Evolutionary conservation across 169 alveolate genomes (phyloP), one percentile per base, ranked within the genome.

Genomic region (Cryptosporidium muris): DNA sequence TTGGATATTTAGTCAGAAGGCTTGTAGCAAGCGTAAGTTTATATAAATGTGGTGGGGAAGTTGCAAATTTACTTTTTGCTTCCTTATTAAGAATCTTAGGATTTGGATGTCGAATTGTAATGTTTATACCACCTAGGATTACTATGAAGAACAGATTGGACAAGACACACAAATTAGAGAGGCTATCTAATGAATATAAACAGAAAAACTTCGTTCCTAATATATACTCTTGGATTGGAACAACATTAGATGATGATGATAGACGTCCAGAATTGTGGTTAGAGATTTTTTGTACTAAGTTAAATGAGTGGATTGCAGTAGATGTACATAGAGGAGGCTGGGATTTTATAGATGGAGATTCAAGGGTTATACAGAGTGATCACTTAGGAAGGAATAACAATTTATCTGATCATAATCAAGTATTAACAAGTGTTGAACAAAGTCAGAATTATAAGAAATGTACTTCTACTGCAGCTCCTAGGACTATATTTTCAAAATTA

Each of bases 251-350:
- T 54, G 45, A 54, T 51, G 60, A 74, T 51, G 67, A 74, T 43
- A 74, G 85, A 51, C 54, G 85, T 6, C 65, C 85, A 25, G 85
- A 74, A 34, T 43, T 74, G 25, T 74, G 85, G 85, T 66, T 74
- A 12, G 85, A 74, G 62, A 43, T 58, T 3, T 74, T 74, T 40
- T 66, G 60, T 36, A 66, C 85, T 5, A 74, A 36, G n/a, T 60
- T 74, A 12, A 74, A 58, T 42, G 60, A 74, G 48, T 74, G 85
- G 85, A 74, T 74, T 11, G 54, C 85, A n/a, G 49, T 74, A 11
- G 85, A 74, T 43, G 60, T 74, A 40, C 85, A 74, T 40, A 66
- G 85, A 25, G 85, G 85, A 5, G 85, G 85, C 16, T 74, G 85
- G 85, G 60, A 74, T 48, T 74, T 74, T 43, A 74, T 68, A 11